Conservation (phyloP, 108 stramenopile genomes). For the Nitzschia sp. region DNA sequence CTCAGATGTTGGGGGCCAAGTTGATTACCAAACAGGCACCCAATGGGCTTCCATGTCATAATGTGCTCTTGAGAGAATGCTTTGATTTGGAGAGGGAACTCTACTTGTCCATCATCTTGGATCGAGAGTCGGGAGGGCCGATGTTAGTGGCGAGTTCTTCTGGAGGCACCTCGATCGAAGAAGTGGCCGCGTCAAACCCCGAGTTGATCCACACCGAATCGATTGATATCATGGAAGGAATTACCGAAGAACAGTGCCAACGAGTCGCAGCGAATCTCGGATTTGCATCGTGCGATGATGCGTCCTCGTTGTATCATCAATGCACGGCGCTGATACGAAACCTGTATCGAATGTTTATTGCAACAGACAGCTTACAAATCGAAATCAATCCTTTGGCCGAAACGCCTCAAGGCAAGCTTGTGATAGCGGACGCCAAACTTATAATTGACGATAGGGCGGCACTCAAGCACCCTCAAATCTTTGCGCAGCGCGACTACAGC, state of each 20-base stretch:
- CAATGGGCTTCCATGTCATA: constrained; percentile 45
- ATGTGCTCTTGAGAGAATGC: constrained; percentile 82
- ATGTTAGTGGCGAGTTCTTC: constrained; percentile 71
- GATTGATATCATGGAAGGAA: constrained; percentile 62
- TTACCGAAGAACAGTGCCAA: constrained; percentile 52
- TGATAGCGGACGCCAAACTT: constrained; percentile 87
- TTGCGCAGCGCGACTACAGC: constrained; percentile 59
- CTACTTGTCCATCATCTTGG: constrained; percentile 83
- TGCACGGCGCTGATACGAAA: constrained; percentile 48
- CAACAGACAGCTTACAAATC: constrained; percentile 75
- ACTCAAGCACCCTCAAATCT: constrained; percentile 73
- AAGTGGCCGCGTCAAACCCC: constrained; percentile 76
- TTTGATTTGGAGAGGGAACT: constrained; percentile 80
- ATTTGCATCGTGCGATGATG: constrained; percentile 21
- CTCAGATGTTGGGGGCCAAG: constrained; percentile 79
- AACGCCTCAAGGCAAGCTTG: constrained; percentile 70
- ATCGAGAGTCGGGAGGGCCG: constrained; percentile 71
- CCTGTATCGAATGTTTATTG: constrained; percentile 82
- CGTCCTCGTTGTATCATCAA: constrained; percentile 13
- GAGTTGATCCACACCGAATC: constrained; percentile 72
- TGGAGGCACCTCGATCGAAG: constrained; percentile 86
- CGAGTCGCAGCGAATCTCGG: constrained; percentile 46
- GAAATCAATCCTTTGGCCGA: constrained; percentile 90
- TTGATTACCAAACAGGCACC: constrained; percentile 85
- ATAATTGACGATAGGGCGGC: constrained; percentile 92